phyloP scores from a whole-genome alignment of 1,284 basidiomycete genomes.

The Puccinia polysora region DNA sequence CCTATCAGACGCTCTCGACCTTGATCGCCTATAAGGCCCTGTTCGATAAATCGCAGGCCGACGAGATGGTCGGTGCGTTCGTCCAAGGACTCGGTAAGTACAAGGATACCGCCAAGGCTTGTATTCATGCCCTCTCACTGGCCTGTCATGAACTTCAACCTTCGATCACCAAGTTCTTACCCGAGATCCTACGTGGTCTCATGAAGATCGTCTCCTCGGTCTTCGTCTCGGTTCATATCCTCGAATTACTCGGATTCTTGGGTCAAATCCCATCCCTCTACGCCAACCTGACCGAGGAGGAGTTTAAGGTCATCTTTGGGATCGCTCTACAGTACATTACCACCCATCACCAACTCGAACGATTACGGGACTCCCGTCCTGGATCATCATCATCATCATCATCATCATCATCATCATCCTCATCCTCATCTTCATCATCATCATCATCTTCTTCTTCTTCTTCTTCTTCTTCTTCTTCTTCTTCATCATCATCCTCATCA shows the following conservation, averaged over 20 bases:
- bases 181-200: conserved; percentile 77
- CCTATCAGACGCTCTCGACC: conserved; percentile 81
- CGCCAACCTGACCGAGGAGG: conserved; percentile 84
- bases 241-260: conserved; percentile 83
- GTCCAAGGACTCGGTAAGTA: conserved; percentile 68
- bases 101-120: conserved; percentile 76
- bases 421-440: too few relatives aligned
- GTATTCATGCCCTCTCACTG: conserved; percentile 82
- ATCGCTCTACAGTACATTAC: conserved; percentile 93
- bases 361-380: conserved; percentile 46
- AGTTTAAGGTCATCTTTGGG: conserved; percentile 91
- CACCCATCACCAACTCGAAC: conserved; percentile 65
- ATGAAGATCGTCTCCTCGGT: conserved; percentile 92
- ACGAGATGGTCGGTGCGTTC: conserved; percentile 76
- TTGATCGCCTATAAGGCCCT: conserved; percentile 80
- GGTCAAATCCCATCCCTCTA: conserved; percentile 75
- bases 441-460: too few relatives aligned
- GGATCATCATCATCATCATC: too few relatives aligned
- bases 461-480: too few relatives aligned
- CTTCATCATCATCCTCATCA: too few relatives aligned
- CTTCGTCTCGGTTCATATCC: conserved; percentile 88
- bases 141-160: conserved; percentile 81
- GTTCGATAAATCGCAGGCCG: conserved; percentile 64
- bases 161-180: conserved; percentile 74
- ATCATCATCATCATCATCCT: too few relatives aligned